phyloP scores from a whole-genome alignment of 768 basidiomycete species.

The Tylopilus plumbeoviolaceoides region DNA sequence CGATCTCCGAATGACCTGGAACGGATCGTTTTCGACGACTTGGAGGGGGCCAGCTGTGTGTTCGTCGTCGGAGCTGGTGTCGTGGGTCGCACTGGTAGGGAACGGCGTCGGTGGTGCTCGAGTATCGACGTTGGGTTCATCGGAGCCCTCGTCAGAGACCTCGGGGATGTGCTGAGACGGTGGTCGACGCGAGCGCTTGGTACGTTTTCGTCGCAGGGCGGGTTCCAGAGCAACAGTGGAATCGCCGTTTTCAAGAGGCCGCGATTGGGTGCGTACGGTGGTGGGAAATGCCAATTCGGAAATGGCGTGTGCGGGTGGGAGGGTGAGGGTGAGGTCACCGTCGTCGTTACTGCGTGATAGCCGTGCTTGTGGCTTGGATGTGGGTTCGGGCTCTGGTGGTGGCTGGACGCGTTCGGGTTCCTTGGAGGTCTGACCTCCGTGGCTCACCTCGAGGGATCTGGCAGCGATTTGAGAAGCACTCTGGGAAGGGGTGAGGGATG shows the following conservation, averaged over 20 bases:
- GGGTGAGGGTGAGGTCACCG: constrained; percentile 13
- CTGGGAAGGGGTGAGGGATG: constrained; percentile 73
- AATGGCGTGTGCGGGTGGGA: constrained; percentile 28
- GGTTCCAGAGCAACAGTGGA: not conserved
- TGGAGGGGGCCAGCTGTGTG: constrained; percentile 13
- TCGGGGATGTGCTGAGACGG: constrained; percentile 26
- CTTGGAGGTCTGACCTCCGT: constrained; percentile 11
- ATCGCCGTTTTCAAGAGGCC: not conserved
- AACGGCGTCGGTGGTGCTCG: not conserved
- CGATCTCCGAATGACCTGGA: constrained; percentile 14
- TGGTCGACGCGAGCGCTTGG: constrained; percentile 12
- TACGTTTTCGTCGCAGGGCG: constrained; percentile 1
- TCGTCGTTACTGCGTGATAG: not conserved
- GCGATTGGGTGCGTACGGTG: constrained; percentile 2
- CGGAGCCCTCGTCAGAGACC: constrained; percentile 19
- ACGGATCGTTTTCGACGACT: constrained; percentile 25
- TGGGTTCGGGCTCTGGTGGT: not conserved
- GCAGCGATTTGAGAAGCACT: constrained; percentile 58
- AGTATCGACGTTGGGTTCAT: not conserved
- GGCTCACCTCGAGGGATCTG: constrained; percentile 17
- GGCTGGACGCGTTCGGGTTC: not conserved
- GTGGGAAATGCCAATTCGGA: constrained; percentile 27
- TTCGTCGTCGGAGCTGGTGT: constrained; percentile 21
- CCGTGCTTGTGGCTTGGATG: not conserved
- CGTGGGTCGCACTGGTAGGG: not conserved